A percentile compares a stretch with the other conserved stretches of the same genome.
Evolutionary conservation across 768 basidiomycete genomes (phyloP).

Genomic region (Wakefieldia striispora): DNA sequence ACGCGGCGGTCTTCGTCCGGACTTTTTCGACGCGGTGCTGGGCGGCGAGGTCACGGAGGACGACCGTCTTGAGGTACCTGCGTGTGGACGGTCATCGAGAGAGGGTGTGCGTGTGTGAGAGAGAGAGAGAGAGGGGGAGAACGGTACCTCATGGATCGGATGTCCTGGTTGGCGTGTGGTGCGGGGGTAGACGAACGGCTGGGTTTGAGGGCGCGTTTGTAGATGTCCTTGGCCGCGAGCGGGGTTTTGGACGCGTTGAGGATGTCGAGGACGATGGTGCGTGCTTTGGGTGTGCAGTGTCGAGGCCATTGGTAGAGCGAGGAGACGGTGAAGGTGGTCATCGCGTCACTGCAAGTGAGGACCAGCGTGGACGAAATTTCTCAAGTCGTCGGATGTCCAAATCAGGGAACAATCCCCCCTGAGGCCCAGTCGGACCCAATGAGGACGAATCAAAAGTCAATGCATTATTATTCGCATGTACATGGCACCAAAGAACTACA

Average conservation of each 20-base stretch:
- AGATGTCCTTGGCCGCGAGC: slow-evolving; percentile 28
- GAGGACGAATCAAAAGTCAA: neutral
- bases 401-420: neutral
- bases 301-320: slow-evolving; percentile 25
- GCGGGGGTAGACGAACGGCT: slow-evolving; percentile 24
- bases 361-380: neutral
- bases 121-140: neutral
- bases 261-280: slow-evolving; percentile 20
- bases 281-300: slow-evolving; percentile 21
- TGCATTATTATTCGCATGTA: slow-evolving; percentile 3
- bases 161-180: slow-evolving; percentile 43
- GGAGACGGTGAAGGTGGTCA: slow-evolving; percentile 13
- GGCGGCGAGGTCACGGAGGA: slow-evolving; percentile 48
- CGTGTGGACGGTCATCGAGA: neutral
- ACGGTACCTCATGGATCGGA: slow-evolving; percentile 54
- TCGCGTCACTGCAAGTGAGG: too few species aligned
- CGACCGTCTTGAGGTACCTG: slow-evolving; percentile 54
- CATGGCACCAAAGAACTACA: slow-evolving; percentile 39
- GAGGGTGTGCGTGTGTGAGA: too few species aligned
- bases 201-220: slow-evolving; percentile 17
- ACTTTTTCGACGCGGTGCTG: slow-evolving; percentile 44
- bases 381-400: neutral
- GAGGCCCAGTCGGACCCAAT: too few species aligned
- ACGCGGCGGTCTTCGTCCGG: too few species aligned
- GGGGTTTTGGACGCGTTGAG: slow-evolving; percentile 22